These are phyloP conservation scores for Athelia sp. DNA, from an alignment of 1,284 basidiomycete genomes.

Conservation along the genomic window DNA sequence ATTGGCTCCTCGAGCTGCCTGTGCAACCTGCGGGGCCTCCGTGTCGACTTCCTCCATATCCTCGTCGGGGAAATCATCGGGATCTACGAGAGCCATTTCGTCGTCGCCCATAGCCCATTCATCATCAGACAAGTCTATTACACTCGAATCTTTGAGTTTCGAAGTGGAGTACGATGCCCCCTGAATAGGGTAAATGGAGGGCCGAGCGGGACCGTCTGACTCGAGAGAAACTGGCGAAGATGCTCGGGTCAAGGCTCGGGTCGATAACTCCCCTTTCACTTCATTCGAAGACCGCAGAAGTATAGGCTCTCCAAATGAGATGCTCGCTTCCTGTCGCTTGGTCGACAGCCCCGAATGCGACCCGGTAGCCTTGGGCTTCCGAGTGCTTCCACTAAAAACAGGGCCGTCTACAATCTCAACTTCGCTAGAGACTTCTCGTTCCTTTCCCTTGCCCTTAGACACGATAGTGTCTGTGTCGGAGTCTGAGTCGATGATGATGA, in stretches of 20 bases:
- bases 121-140: conserved; percentile 17
- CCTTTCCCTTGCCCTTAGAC: conserved; percentile 7
- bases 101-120: conserved; percentile 65
- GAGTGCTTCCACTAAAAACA: neutral
- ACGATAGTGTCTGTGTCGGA: conserved; percentile 34
- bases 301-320: conserved; percentile 2
- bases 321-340: neutral
- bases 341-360: neutral
- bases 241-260: too few relatives aligned
- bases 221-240: too few relatives aligned
- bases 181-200: conserved; percentile 14
- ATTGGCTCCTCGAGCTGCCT: neutral
- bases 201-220: conserved; percentile 11
- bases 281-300: neutral
- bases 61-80: conserved; percentile 11
- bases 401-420: conserved; percentile 28
- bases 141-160: neutral
- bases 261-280: conserved; percentile 8
- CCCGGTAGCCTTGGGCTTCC: neutral
- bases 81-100: conserved; percentile 33
- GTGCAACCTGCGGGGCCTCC: too few relatives aligned
- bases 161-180: neutral
- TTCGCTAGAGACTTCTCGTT: conserved; percentile 11
- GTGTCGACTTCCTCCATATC: conserved; percentile 13
- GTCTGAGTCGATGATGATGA: conserved; percentile 60